phyloP scores from a whole-genome alignment of 225 moss, liverwort and hornwort genomes.

The Sphagnum contortum region DNA sequence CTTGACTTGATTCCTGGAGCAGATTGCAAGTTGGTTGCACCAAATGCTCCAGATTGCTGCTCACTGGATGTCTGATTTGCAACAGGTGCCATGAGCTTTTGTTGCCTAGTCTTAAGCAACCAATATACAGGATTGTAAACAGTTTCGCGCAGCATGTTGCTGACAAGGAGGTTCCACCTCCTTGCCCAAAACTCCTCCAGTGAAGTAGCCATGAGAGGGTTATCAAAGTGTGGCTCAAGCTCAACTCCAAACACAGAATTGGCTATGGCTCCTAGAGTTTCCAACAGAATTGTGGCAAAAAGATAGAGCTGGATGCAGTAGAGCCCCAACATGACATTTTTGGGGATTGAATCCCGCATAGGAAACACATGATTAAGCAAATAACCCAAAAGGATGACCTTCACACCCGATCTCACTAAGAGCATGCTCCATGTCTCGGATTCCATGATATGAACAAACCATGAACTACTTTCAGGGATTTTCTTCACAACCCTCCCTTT shows the following conservation, averaged over 20 bases:
- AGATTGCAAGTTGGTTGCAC: too few species aligned
- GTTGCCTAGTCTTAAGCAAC: too few species aligned
- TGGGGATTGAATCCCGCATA: constrained; percentile 4
- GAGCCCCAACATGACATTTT: constrained; percentile 13
- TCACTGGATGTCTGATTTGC: too few species aligned
- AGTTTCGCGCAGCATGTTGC: constrained; percentile 24
- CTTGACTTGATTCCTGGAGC: too few species aligned
- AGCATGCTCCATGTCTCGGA: constrained; percentile 31
- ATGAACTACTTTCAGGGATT: constrained; percentile 9
- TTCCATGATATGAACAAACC: constrained; percentile 11
- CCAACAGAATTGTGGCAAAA: constrained; percentile 23
- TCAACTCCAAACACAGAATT: constrained; percentile 16
- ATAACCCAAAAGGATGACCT: constrained; percentile 8
- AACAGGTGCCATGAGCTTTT: too few species aligned
- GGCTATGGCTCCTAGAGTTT: constrained; percentile 22
- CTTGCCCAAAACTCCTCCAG: constrained; percentile 40
- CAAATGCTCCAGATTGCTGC: too few species aligned
- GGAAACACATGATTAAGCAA: constrained; percentile 6
- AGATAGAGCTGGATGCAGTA: constrained; percentile 28
- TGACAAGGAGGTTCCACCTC: constrained; percentile 41
- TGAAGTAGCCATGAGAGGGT: constrained; percentile 25
- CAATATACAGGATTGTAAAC: constrained; percentile 28
- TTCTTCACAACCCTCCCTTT: constrained; percentile 18
- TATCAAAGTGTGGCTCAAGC: constrained; percentile 43
- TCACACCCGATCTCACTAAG: constrained; percentile 14